Evolutionary conservation across 805 yeast species (phyloP), one percentile per base, ranked within the genome.

Genomic region (Ogataea angusta): DNA sequence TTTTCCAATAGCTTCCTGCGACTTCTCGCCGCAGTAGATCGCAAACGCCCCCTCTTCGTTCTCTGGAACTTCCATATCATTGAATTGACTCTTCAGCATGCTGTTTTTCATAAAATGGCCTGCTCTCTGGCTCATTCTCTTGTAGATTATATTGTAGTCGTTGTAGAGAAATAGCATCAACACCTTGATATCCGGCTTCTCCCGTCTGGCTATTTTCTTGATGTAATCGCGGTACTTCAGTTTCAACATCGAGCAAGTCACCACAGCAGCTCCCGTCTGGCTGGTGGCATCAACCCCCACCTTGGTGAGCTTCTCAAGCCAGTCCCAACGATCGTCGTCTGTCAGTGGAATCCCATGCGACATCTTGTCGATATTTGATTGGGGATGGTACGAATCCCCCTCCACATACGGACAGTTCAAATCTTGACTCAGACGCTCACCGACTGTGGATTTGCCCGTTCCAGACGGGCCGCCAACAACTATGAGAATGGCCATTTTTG

Each of bases 391-490:
- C 2, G 69, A 62, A 60, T 93, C 99, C 5, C 98, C 99, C 61
- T 93, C 99, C 10, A 89, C 61, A 56, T 76, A 89, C 2, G 78
- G 70, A 35, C 82, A 70, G 2, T 61, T 44, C 14, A 78, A 70
- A 8, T 21, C n/a, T 15, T 64, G 45, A 0, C 82, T 61, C 15
- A 90, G 54, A 9, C 61, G 54, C 10, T 66, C 65, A 0, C 86
- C 95, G 15, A 85, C 75, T 2, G 96, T 86, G 16, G 95, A 72
- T 60, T 93, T 93, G 1, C 99, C 99, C 2, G 96, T 85, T 7
- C 98, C 98, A 0, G 96, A 90, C 0, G 98, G 96, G 0, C 99
- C 99, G 10, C 95, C 96, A 7, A 91, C 78, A 2, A 89, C 79
- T 6, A 63, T 37, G 1, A 64, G 40, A 6, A 38, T 32, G 10